Percentiles rank a stretch among this genome's conserved stretches.
phyloP scores from a whole-genome alignment of 139 green algal species.

The Volvox africanus region DNA sequence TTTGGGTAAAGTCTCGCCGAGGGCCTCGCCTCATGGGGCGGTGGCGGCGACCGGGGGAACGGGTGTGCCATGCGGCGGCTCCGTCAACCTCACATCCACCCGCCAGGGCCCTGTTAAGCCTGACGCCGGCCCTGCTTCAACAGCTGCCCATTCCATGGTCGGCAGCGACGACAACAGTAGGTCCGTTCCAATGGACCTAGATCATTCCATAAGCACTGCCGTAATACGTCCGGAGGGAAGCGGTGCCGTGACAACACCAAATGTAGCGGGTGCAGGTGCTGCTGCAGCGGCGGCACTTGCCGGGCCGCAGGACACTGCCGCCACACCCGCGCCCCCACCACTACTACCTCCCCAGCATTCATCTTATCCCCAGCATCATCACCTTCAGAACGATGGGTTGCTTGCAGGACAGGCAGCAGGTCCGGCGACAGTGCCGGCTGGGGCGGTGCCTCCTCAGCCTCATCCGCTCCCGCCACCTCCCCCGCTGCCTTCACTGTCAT shows the following conservation, averaged over 20 bases:
- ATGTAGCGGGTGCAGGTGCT: background rate
- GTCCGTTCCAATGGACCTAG: conserved; percentile 42
- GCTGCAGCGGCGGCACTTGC: background rate
- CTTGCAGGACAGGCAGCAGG: background rate
- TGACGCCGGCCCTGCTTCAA: background rate
- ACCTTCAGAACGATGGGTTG: background rate
- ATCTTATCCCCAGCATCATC: background rate
- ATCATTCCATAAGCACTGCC: conserved; percentile 15
- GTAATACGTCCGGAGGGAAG: background rate
- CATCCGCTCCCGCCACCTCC: background rate
- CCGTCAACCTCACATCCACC: background rate
- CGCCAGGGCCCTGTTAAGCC: background rate
- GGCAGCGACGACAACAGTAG: conserved; percentile 31
- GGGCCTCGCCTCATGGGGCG: background rate
- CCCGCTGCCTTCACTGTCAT: background rate
- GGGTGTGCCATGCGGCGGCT: background rate
- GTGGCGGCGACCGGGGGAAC: background rate
- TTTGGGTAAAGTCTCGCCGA: background rate
- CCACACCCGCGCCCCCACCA: conserved; percentile 18
- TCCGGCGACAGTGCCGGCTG: background rate
- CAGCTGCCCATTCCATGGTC: background rate
- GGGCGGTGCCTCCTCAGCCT: background rate
- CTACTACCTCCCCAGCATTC: background rate
- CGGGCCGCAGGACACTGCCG: conserved; percentile 17
- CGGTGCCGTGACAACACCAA: background rate